Percentiles rank a stretch among this genome's conserved stretches.
Conservation (phyloP, 2,329 filamentous ascomycete species). For the Apiospora pterosperma region DNA sequence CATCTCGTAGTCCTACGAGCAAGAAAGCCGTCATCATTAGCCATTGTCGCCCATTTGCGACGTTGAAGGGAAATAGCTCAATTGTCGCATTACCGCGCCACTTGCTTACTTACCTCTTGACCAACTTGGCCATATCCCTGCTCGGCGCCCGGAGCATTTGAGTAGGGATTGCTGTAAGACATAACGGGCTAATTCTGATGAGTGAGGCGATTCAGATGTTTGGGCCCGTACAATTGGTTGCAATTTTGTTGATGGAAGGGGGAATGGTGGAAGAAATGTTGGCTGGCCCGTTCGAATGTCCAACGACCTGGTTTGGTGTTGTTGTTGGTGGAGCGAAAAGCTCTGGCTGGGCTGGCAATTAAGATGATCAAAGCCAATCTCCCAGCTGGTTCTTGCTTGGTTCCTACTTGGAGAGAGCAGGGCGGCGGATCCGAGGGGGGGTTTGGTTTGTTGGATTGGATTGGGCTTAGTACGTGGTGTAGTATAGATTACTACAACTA, state of each 20-base stretch:
- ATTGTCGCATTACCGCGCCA: not conserved
- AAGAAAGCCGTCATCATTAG: not conserved
- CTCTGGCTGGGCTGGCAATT: no score
- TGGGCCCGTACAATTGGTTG: not conserved
- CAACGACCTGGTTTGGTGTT: not conserved
- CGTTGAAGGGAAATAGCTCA: not conserved
- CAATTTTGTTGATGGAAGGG: not conserved
- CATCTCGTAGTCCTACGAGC: conserved; percentile 43
- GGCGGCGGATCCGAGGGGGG: not conserved
- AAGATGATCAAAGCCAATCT: not conserved
- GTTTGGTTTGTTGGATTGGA: not conserved
- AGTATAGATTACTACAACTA: no score
- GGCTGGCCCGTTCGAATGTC: not conserved
- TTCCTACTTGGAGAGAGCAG: no score
- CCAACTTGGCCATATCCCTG: conserved; percentile 35
- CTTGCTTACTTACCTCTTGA: conserved; percentile 37
- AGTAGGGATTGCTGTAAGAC: conserved; percentile 66
- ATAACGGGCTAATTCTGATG: conserved; percentile 35
- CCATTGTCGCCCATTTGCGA: not conserved
- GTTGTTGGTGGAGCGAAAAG: not conserved
- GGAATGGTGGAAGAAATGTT: conserved; percentile 3
- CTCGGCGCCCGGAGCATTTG: conserved; percentile 36
- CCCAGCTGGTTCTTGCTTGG: conserved; percentile 1
- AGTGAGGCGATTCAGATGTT: not conserved
- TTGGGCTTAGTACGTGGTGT: not conserved